These are phyloP conservation scores for Chloranthus sessilifolius DNA, from an alignment of 164 flowering plant genomes.

Conservation along the genomic window DNA sequence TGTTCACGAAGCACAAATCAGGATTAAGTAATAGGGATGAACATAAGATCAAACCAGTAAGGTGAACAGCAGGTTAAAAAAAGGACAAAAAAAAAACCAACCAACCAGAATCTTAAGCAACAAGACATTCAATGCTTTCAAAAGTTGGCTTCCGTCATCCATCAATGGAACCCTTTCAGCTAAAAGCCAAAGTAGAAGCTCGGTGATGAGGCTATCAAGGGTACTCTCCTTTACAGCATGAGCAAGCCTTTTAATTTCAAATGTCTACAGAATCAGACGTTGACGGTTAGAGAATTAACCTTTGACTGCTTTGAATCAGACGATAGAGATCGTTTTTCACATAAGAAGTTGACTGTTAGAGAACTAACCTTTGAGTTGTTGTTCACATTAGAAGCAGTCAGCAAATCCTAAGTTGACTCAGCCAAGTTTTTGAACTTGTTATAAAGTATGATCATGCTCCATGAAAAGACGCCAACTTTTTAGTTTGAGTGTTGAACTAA, in stretches of 20 bases:
- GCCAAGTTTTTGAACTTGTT: too few relatives aligned
- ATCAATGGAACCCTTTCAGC: constrained; percentile 95
- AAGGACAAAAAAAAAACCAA: too few relatives aligned
- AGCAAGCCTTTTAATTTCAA: constrained; percentile 86
- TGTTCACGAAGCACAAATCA: constrained; percentile 25
- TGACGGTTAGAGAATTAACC: too few relatives aligned
- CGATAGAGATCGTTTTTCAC: too few relatives aligned
- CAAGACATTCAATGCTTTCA: constrained; percentile 93
- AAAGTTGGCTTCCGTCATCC: constrained; percentile 98
- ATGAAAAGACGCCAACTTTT: too few relatives aligned
- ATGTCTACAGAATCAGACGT: constrained; percentile 92
- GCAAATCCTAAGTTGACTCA: too few relatives aligned
- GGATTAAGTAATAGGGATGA: background rate
- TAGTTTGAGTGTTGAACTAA: too few relatives aligned
- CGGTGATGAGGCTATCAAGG: constrained; percentile 83
- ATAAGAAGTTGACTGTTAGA: too few relatives aligned
- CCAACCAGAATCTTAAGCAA: constrained; percentile 96
- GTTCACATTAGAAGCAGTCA: too few relatives aligned
- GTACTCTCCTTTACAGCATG: constrained; percentile 93
- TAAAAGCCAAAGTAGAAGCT: constrained; percentile 95
- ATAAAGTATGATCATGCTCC: too few relatives aligned
- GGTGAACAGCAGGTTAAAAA: background rate
- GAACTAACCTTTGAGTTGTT: too few relatives aligned
- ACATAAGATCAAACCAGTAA: background rate
- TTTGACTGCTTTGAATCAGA: too few relatives aligned